Evolutionary conservation across 352 stramenopile genomes (phyloP).

Genomic region (Phytophthora cajani): DNA sequence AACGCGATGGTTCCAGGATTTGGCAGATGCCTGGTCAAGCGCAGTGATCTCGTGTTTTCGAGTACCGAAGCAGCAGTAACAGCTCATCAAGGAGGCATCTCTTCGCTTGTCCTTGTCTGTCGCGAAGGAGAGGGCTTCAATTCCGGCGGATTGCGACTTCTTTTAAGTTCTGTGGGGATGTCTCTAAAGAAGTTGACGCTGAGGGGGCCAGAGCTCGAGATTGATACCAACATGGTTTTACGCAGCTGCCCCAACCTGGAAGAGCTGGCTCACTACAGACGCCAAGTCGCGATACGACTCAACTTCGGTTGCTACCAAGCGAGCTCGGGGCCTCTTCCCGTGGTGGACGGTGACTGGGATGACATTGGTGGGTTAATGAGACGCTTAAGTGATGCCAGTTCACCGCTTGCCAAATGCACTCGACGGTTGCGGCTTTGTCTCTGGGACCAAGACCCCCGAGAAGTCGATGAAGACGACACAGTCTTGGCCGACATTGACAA

Average conservation of each 20-base stretch:
- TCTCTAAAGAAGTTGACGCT: background rate
- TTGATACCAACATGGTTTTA: background rate
- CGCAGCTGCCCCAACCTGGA: background rate
- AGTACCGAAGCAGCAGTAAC: no score
- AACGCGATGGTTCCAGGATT: no score
- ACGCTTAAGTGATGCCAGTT: background rate
- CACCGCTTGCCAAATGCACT: background rate
- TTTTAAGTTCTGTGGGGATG: background rate
- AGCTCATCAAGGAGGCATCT: no score
- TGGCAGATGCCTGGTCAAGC: no score
- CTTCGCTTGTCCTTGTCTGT: no score
- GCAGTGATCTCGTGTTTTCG: no score
- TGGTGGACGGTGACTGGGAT: background rate
- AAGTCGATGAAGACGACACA: background rate
- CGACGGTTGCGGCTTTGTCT: background rate
- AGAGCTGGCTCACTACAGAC: background rate
- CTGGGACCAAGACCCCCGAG: background rate
- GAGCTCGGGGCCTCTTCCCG: background rate
- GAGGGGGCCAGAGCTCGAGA: background rate
- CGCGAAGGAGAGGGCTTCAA: no score
- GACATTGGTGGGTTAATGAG: background rate
- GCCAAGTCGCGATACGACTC: background rate
- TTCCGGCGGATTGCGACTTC: background rate
- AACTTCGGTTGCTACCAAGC: background rate
- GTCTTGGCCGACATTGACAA: background rate